Evolutionary conservation across 805 yeast species (phyloP), one percentile per base, ranked within the genome.

Genomic region (Brettanomyces sp.): DNA sequence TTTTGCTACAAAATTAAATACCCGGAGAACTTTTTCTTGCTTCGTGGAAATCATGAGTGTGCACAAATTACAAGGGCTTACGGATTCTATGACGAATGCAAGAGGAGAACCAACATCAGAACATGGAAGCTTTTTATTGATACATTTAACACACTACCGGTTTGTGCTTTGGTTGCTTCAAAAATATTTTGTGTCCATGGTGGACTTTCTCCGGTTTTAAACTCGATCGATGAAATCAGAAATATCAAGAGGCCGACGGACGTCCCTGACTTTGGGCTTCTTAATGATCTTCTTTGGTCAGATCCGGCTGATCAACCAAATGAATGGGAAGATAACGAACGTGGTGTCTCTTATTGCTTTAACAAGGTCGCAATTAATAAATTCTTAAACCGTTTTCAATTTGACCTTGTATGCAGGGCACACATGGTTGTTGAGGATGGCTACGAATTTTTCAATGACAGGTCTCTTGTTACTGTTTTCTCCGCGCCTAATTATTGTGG

Each of bases 51-150:
- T 65, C 99, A 93, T 67, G 99, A 93, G 68, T 87, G 96, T 65
- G 97, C 99, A 21, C 88, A 87, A 59, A 95, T 93, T 47, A 91
- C 98, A 1, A 78, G 96, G 52, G 96, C 93, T 32, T 93, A 93
- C 65, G 99, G 99, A 2, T 93, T 93, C 60, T 93, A 89, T 62
- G 99, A 93, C 66, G 99, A 93, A 67, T 93, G 99, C 70, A 93
- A 93, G 63, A 78, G 99, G 57, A 74, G 99, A 50, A 80, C 95
- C 57, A 86, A 84, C 58, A 78, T 90, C 56, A 93, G 91, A 62
- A 85, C 90, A 1, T 93, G 99, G 99, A 89, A 90, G 62, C 67
- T 79, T 28, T 93, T 93, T 59, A 79, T 93, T 54, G 99, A 93
- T 68, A 89, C 96, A 1, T 93, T 93, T 70, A 93, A 93, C 62